Conservation (phyloP, 805 yeast species). For the Kodamaea nitidulidarum region DNA sequence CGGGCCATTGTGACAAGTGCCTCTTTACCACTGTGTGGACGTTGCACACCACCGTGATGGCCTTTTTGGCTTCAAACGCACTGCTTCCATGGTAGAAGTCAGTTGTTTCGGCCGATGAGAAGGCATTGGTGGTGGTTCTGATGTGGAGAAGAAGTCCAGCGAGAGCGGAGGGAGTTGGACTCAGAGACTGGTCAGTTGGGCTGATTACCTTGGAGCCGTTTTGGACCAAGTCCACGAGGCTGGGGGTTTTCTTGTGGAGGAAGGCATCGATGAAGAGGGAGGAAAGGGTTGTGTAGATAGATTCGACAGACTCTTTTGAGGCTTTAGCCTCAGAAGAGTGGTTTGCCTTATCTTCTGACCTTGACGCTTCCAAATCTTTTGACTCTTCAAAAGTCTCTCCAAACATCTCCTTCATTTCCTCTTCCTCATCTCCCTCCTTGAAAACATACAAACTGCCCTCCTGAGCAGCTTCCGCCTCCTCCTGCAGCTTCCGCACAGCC, state of each 20-base stretch:
- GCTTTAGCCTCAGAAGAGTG: too few species aligned
- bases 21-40: conserved; percentile 31
- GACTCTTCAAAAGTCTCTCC: conserved; percentile 64
- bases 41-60: conserved; percentile 44
- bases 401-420: conserved; percentile 76
- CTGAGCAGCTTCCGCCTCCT: conserved; percentile 58
- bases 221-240: conserved; percentile 27
- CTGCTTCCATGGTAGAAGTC: conserved; percentile 65
- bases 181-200: too few species aligned
- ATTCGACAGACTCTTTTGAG: conserved; percentile 35
- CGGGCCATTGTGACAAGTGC: conserved; percentile 79
- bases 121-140: neutral
- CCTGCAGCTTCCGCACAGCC: conserved; percentile 67
- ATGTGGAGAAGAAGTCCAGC: neutral
- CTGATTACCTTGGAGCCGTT: too few species aligned
- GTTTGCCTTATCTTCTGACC: too few species aligned
- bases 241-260: conserved; percentile 13
- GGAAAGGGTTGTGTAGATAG: conserved; percentile 47
- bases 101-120: conserved; percentile 14
- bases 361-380: too few species aligned
- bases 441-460: conserved; percentile 64
- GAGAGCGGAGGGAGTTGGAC: neutral
- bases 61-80: conserved; percentile 55
- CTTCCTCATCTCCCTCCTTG: conserved; percentile 62
- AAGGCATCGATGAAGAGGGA: conserved; percentile 45